These are phyloP conservation scores for Microbotryomycetes sp. DNA, from an alignment of 1,284 basidiomycete species.

Conservation along the genomic window DNA sequence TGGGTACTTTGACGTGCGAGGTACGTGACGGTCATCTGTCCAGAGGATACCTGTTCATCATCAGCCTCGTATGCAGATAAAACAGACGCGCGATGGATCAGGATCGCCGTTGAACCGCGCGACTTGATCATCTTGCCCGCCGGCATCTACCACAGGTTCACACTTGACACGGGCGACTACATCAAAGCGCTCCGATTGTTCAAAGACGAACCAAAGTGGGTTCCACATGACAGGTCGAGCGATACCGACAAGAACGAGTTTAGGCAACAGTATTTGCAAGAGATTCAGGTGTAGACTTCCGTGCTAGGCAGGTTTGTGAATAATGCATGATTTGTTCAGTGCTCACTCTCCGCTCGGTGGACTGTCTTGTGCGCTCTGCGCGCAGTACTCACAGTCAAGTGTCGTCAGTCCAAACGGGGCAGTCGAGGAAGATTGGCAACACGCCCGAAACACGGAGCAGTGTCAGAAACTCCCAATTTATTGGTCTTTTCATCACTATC, in stretches of 20 bases:
- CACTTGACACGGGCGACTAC: slow-evolving; percentile 59
- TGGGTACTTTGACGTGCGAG: slow-evolving; percentile 77
- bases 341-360: background rate
- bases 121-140: slow-evolving; percentile 49
- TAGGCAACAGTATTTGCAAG: slow-evolving; percentile 51
- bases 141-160: slow-evolving; percentile 75
- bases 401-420: too few species aligned
- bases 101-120: slow-evolving; percentile 58
- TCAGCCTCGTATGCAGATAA: slow-evolving; percentile 40
- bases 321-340: background rate
- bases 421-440: too few species aligned
- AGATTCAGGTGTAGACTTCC: slow-evolving; percentile 8
- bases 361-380: too few species aligned
- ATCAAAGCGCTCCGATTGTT: slow-evolving; percentile 70
- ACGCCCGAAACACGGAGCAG: too few species aligned
- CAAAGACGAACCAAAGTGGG: slow-evolving; percentile 85
- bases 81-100: slow-evolving; percentile 61
- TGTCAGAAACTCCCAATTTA: too few species aligned
- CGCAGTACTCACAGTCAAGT: too few species aligned
- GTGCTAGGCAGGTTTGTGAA: background rate
- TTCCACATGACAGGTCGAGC: slow-evolving; percentile 57
- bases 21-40: slow-evolving; percentile 43
- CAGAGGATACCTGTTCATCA: too few species aligned
- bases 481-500: too few species aligned
- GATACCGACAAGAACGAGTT: slow-evolving; percentile 58